Base-by-base conservation (phyloP, 305 asterid species). In the Plantago lanceolata region DNA sequence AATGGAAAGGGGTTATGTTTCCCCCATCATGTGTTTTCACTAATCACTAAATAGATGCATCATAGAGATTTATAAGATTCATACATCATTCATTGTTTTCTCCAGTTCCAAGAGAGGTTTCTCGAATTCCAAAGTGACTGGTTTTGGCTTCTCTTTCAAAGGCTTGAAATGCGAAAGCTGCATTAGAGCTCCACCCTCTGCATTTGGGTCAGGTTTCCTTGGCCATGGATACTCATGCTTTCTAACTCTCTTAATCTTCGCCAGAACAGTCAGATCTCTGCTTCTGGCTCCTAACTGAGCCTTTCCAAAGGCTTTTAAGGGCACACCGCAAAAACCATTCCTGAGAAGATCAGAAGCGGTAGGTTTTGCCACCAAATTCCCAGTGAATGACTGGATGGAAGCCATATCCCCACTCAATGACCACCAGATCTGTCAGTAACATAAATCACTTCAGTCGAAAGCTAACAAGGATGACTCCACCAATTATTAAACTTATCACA, bases 341-440 rank as follows among this genome's bases (percentile, higher is more conserved):
- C 78, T 81, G 52, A 85, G 84, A 78, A 87, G 81, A 78, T 93
- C 97, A 8, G 92, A 89, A 18, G 85, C 92, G 49, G 83, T 64
- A 68, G 89, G 59, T 60, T 75, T 85, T 33, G 88, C 75, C 68
- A 79, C 80, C 71, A 88, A 80, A 71, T 78, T 81, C 60, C 87
- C 84, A 69, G 78, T 31, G 69, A 86, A 81, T 8, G 92, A 74
- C 57, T 81, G 94, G 57, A 78, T 64, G 65, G 84, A 59, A 71
- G 95, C 84, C 96, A 93, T 93, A 64, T 61, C 59, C 65, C 73
- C 75, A 65, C 81, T 56, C 74, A 67, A 37, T 71, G 72, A 61
- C 77, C 47, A 66, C 57, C 56, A 19, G 69, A 79, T 52, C 58
- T 50, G 61, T 81, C 44, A 40, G 20, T 21, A 20, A 15, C 19